phyloP scores from a whole-genome alignment of 495 filamentous ascomycete genomes.

The Aspergillus sclerotioniger region DNA sequence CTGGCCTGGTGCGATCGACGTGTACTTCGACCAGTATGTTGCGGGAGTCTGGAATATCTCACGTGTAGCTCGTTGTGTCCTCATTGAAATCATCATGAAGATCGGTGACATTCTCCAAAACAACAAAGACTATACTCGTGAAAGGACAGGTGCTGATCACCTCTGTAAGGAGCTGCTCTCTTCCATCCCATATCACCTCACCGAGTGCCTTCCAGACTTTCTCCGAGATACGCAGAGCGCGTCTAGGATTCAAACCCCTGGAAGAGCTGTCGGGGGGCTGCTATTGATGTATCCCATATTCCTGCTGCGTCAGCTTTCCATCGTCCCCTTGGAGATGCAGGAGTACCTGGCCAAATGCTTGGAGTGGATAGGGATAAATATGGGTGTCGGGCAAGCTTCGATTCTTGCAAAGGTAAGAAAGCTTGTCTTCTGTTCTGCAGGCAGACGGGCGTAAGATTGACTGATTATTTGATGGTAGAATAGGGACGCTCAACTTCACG shows the following conservation, averaged over 20 bases:
- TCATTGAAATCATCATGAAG: constrained; percentile 17
- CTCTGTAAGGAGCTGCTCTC: constrained; percentile 26
- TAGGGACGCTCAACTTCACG: constrained; percentile 10
- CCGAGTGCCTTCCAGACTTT: constrained; percentile 30
- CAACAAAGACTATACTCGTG: background rate
- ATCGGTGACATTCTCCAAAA: constrained; percentile 15
- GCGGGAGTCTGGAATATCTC: constrained; percentile 32
- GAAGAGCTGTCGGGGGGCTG: constrained; percentile 26
- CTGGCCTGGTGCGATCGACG: constrained; percentile 23
- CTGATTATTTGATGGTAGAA: constrained; percentile 2
- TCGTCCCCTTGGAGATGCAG: constrained; percentile 21
- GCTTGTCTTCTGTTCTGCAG: background rate
- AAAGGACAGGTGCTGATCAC: background rate
- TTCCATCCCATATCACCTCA: constrained; percentile 33
- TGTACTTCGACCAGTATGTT: constrained; percentile 28
- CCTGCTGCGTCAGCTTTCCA: constrained; percentile 21
- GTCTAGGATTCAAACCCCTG: constrained; percentile 19
- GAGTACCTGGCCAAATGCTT: constrained; percentile 26
- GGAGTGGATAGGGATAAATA: constrained; percentile 28
- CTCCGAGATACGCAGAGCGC: constrained; percentile 8
- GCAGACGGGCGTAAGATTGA: background rate
- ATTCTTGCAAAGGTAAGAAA: constrained; percentile 18
- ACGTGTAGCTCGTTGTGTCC: constrained; percentile 24
- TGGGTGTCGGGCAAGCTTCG: constrained; percentile 34
- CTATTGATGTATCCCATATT: constrained; percentile 35